Evolutionary conservation across 805 yeast species (phyloP).

Genomic region (Kuraishia floccosa): DNA sequence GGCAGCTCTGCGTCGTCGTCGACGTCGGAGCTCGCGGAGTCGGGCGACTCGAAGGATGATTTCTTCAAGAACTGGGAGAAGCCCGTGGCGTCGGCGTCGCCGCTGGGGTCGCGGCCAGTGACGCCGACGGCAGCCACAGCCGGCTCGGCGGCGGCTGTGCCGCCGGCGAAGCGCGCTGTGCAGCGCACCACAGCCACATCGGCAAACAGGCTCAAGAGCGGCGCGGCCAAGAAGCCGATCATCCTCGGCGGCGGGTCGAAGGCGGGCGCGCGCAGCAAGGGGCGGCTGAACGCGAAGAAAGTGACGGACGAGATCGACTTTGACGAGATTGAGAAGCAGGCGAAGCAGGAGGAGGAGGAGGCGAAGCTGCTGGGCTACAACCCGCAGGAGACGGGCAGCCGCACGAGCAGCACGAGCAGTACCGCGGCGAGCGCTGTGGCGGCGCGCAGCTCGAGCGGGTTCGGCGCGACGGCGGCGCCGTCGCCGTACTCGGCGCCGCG

Average conservation of each 20-base stretch:
- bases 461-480: constrained; percentile 6
- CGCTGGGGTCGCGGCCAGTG: constrained; percentile 29
- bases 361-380: constrained; percentile 41
- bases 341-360: constrained; percentile 72
- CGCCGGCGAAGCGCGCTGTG: constrained; percentile 13
- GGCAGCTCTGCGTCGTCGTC: constrained; percentile 12
- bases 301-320: constrained; percentile 39
- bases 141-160: constrained; percentile 18
- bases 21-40: constrained; percentile 27
- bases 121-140: constrained; percentile 27
- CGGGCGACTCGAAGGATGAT: constrained; percentile 48
- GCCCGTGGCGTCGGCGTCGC: constrained; percentile 43
- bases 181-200: constrained; percentile 15
- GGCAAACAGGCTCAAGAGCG: constrained; percentile 7
- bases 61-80: constrained; percentile 90
- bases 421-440: constrained; percentile 2
- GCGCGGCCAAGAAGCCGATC: constrained; percentile 12
- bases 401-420: constrained; percentile 2
- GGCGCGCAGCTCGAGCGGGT: constrained; percentile 4
- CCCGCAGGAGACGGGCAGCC: constrained; percentile 18
- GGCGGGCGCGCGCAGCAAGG: constrained; percentile 43
- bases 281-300: constrained; percentile 51
- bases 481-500: constrained; percentile 8
- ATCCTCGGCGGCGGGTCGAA: constrained; percentile 22
- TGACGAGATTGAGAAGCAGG: constrained; percentile 61